Conservation (phyloP, 1,139 yeast species). For the Hyphopichia khmerensis region DNA sequence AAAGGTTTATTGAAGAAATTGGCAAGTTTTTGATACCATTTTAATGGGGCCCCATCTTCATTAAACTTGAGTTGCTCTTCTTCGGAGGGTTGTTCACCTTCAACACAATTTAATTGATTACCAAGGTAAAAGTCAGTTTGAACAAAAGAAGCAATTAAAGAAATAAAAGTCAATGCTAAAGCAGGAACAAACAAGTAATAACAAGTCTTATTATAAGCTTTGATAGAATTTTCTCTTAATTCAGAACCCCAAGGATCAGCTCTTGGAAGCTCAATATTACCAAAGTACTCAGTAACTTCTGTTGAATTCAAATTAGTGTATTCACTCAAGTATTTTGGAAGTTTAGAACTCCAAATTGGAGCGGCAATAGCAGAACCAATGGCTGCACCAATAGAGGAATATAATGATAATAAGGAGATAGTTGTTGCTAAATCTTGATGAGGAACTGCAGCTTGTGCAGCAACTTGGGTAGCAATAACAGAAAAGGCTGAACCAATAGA, state of each 20-base stretch:
- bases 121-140: conserved; percentile 30
- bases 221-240: conserved; percentile 7
- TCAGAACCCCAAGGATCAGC: conserved; percentile 4
- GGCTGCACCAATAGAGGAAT: conserved; percentile 41
- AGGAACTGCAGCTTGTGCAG: conserved; percentile 33
- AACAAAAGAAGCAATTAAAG: conserved; percentile 22
- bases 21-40: conserved; percentile 2
- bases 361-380: conserved; percentile 46
- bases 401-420: conserved; percentile 39
- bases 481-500: conserved; percentile 27
- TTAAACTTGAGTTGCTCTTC: not conserved
- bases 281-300: conserved; percentile 16
- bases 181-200: conserved; percentile 19
- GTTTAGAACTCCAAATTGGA: conserved; percentile 44
- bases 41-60: not conserved
- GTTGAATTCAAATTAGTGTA: conserved; percentile 13
- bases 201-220: conserved; percentile 10
- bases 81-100: conserved; percentile 9
- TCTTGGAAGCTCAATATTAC: conserved; percentile 3
- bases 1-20: conserved; percentile 4
- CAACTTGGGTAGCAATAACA: conserved; percentile 26
- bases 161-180: conserved; percentile 21
- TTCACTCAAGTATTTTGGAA: conserved; percentile 26
- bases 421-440: conserved; percentile 47
- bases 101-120: conserved; percentile 25